Conservation (phyloP, 1,284 basidiomycete species). For the Microbotryum scabiosae region DNA sequence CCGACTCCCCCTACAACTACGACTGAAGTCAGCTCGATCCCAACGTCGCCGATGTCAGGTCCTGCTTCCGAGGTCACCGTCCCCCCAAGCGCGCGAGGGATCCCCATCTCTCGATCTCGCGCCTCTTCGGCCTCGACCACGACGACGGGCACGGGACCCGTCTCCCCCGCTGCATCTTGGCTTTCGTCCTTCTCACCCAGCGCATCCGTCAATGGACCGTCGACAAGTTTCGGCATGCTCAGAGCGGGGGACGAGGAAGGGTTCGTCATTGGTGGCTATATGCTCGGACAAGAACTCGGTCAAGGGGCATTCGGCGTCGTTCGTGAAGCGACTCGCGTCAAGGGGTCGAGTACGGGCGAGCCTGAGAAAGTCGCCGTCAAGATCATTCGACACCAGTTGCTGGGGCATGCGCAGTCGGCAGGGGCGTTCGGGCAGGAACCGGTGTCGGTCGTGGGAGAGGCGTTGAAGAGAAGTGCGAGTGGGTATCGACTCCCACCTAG, state of each 20-base stretch:
- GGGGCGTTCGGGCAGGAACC: background rate
- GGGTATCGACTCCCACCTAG: slow-evolving; percentile 16
- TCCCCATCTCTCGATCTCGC: too few species aligned
- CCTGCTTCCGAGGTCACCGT: too few species aligned
- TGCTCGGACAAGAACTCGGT: slow-evolving; percentile 67
- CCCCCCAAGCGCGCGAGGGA: too few species aligned
- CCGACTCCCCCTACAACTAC: too few species aligned
- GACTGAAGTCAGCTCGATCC: too few species aligned
- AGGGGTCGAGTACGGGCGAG: slow-evolving; percentile 46
- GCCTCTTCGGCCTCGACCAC: background rate
- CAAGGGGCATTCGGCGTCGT: slow-evolving; percentile 82
- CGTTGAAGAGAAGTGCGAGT: background rate
- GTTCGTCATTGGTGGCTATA: slow-evolving; percentile 48
- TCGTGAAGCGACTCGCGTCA: slow-evolving; percentile 50
- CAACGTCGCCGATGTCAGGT: too few species aligned
- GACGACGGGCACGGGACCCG: background rate
- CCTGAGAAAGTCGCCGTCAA: slow-evolving; percentile 71
- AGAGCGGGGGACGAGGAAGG: slow-evolving; percentile 30
- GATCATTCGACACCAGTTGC: slow-evolving; percentile 53
- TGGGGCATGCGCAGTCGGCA: background rate
- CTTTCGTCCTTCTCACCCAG: slow-evolving; percentile 55
- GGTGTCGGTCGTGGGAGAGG: background rate
- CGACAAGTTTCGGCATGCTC: slow-evolving; percentile 7
- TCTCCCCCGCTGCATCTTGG: slow-evolving; percentile 70
- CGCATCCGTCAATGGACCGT: slow-evolving; percentile 28